Percentiles rank a stretch among this genome's conserved stretches.
These are phyloP conservation scores for Aphanomyces euteiches DNA, from an alignment of 352 stramenopile genomes.

Conservation along the genomic window DNA sequence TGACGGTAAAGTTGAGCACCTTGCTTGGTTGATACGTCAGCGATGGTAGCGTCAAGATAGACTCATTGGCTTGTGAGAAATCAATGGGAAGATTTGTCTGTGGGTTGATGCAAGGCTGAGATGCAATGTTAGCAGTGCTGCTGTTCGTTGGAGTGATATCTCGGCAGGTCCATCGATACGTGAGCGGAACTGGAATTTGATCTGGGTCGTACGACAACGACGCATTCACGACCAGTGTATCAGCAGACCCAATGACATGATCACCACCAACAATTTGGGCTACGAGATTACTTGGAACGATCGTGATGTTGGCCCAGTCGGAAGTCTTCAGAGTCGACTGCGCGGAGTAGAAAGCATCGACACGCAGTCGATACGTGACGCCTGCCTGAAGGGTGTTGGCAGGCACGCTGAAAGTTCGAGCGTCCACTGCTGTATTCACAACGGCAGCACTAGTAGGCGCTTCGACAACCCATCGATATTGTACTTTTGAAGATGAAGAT, in stretches of 20 bases:
- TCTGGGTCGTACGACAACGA: slow-evolving; percentile 55
- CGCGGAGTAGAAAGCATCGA: slow-evolving; percentile 47
- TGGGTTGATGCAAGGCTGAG: slow-evolving; percentile 32
- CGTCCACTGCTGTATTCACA: slow-evolving; percentile 56
- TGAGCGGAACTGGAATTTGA: slow-evolving; percentile 35
- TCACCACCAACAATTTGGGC: slow-evolving; percentile 44
- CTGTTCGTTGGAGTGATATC: slow-evolving; percentile 45
- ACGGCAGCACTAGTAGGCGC: slow-evolving; percentile 21
- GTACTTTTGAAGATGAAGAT: slow-evolving; percentile 36
- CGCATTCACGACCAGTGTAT: slow-evolving; percentile 50
- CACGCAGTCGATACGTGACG: slow-evolving; percentile 53
- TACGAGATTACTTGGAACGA: slow-evolving; percentile 41
- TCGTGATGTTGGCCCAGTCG: slow-evolving; percentile 42
- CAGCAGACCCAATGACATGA: slow-evolving; percentile 47
- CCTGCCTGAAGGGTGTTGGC: slow-evolving; percentile 39
- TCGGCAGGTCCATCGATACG: slow-evolving; percentile 49
- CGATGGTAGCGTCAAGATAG: slow-evolving; percentile 13
- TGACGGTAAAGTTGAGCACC: slow-evolving; percentile 52
- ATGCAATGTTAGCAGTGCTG: not conserved
- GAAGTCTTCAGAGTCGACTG: slow-evolving; percentile 35
- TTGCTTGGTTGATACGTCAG: slow-evolving; percentile 48
- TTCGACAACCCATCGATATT: slow-evolving; percentile 44
- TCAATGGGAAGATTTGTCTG: slow-evolving; percentile 28
- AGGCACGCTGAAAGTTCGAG: slow-evolving; percentile 51
- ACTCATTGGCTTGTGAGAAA: slow-evolving; percentile 31